Evolutionary conservation across 2,329 filamentous ascomycete species (phyloP), one percentile per base, ranked within the genome.

Genomic region (Eutypa lata): DNA sequence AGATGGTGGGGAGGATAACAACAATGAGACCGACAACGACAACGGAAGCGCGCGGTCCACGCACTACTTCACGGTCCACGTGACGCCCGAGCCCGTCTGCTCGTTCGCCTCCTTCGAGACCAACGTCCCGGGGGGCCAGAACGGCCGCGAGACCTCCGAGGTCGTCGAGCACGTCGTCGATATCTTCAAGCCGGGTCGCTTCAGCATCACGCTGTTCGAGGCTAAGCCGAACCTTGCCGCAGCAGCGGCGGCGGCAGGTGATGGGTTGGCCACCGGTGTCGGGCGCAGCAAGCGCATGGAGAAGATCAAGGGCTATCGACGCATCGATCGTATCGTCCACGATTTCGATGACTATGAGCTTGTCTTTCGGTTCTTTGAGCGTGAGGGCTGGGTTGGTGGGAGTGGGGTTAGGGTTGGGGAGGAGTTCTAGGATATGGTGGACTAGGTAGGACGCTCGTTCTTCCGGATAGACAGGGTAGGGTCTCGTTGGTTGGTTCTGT

Each of bases 41-140:
- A n/a, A n/a, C n/a, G n/a, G n/a, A n/a, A n/a, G n/a, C n/a, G 71
- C 73, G 55, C 78, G 77, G 49, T 76, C 81, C 3, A 88, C 84
- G 40, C 91, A 97, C 74, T 99, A 99, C 76, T 99, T 97, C 74
- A 99, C 93, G 1, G 94, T 99, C 22, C 94, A 99, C 68, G 94
- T 99, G 60, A 99, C 94, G 0, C 94, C 94, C 0, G 94, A 99
- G 78, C 91, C 93, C 14, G 86, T 96, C 65, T 99, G 93, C 78
- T 97, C 92, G 5, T 99, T 96, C 70, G 94, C 94, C 35, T 97
- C 91, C 2, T 99, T 99, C 68, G 94, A 99, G 78, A 97, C 94
- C 61, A 99, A 97, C 63, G 93, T 99, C 3, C 94, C 94, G 1
- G 89, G 91, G 24, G 87, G 86, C 5, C 91, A 96, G 74, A 90